Base-by-base conservation (phyloP, 257 asterid species). In the Agastache rugosa region DNA sequence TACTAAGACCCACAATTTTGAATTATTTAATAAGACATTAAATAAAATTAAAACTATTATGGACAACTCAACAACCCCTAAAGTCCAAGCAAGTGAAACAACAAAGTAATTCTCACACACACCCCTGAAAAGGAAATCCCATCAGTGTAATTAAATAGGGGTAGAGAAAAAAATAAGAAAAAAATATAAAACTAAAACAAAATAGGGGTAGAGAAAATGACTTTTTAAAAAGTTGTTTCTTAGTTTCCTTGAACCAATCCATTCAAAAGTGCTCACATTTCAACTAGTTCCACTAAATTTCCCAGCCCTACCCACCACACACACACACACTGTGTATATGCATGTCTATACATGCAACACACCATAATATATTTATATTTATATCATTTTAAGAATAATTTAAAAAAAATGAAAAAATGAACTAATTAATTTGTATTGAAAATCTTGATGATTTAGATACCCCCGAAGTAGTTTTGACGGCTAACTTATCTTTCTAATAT, bases 51-150 rank as follows among this genome's bases (percentile, higher is more conserved):
- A 29, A 39, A 71, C 34, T 50, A 63, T 77, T 64, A 42, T 12
- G 73, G 75, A 72, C 58, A 72, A 77, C n/a, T 47, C 67, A 55
- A 68, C 74, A 72, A 34, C 51, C 60, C 27, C 34, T 34, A 58
- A 10, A 69, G 34, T 62, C 44, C 73, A 69, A 45, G 14, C 78
- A 78, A 64, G n/a, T 3, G 34, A 50, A 50, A 41, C 17, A 53
- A 75, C 22, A 42, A 71, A 7, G 42, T 48, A 64, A 29, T 60
- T 39, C 37, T 54, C 34, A 48, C 48, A 34, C 76, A 60, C 25
- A 71, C 72, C 67, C 66, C 42, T 80, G 84, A 67, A 51, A 77
- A 61, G 67, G 77, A 75, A 70, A 78, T 77, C 63, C 72, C 48
- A 83, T 75, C 83, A n/a, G 60, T 65, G 68, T 23, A 42, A 25